Evolutionary conservation across 2,329 filamentous ascomycete genomes (phyloP), one percentile per base, ranked within the genome.

Genomic region (Spiromastix sp.): DNA sequence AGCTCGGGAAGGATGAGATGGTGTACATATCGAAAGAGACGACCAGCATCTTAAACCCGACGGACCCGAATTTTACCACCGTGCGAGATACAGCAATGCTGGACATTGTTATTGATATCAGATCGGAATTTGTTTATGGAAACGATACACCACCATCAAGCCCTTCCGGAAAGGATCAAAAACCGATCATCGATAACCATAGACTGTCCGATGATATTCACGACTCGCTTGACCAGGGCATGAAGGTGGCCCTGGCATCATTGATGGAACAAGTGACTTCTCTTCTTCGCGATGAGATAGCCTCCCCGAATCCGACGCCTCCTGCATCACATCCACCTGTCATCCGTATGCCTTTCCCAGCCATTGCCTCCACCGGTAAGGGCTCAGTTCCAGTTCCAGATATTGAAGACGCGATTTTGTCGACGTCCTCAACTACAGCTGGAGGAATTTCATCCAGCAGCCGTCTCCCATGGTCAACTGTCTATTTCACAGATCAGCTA

Each of bases 1-100:
- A 81, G 1, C 67, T 98, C 3, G 89, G 89, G 3, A 79, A 82
- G 31, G 85, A 96, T 51, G 89, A 96, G 59, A 83, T 80, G 44
- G 77, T 95, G 13, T 83, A 84, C 52, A 73, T 96, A 43, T 76
- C 81, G 16, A 77, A 85, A 39, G 73, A 89, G 17, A 77, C 85
- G 18, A 76, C 81, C 38, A 79, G 83, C 44, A 72, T 86, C 22
- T 48, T 69, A 21, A 64, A 64, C 49, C 60, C 63, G 4, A 74
- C 76, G 15, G 89, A 95, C 57, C 83, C 86, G 10, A 79, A 87
- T 38, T 95, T 95, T 56, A 82, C 79, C 7, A 74, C 84, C 18
- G 68, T 87, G 17, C 75, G 82, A 30, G 84, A 94, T 49, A 60
- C 74, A 3, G 69, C 81, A 37, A 71, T 79, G 42, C 66, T 93